Conservation (phyloP, 352 stramenopile species). For the Globisporangium takayamanum region DNA sequence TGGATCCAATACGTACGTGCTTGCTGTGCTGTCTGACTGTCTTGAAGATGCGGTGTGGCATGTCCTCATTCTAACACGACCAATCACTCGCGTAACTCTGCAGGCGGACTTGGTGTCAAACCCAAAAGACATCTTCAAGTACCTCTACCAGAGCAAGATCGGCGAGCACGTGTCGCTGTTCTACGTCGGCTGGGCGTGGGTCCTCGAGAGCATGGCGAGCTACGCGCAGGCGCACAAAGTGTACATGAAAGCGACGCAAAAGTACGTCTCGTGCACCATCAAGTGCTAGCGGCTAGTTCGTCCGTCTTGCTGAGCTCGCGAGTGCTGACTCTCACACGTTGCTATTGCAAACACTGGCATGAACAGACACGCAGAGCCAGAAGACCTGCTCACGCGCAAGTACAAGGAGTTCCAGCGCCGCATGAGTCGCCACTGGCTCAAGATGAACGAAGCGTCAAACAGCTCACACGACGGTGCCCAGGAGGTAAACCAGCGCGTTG, state of each 20-base stretch:
- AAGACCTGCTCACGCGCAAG: slow-evolving; percentile 61
- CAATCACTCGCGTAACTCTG: neutral
- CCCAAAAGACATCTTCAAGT: slow-evolving; percentile 87
- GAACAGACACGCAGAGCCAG: slow-evolving; percentile 56
- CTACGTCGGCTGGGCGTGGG: slow-evolving; percentile 83
- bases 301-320: neutral
- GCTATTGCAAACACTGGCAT: slow-evolving; percentile 6
- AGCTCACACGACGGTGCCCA: slow-evolving; percentile 10
- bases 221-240: slow-evolving; percentile 83
- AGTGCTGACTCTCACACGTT: neutral
- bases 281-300: neutral
- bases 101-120: slow-evolving; percentile 83
- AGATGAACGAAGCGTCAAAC: slow-evolving; percentile 43
- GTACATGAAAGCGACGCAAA: slow-evolving; percentile 80
- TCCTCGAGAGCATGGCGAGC: slow-evolving; percentile 73
- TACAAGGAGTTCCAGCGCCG: slow-evolving; percentile 81
- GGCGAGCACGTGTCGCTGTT: slow-evolving; percentile 74
- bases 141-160: slow-evolving; percentile 84
- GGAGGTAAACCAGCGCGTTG: slow-evolving; percentile 48
- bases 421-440: slow-evolving; percentile 79
- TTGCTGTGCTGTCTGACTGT: neutral
- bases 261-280: slow-evolving; percentile 37
- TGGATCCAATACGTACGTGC: slow-evolving; percentile 85
- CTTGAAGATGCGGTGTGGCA: neutral
- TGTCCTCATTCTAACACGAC: neutral